Conservation (phyloP, 352 stramenopile genomes). For the Hyaloperonospora arabidopsidis region DNA sequence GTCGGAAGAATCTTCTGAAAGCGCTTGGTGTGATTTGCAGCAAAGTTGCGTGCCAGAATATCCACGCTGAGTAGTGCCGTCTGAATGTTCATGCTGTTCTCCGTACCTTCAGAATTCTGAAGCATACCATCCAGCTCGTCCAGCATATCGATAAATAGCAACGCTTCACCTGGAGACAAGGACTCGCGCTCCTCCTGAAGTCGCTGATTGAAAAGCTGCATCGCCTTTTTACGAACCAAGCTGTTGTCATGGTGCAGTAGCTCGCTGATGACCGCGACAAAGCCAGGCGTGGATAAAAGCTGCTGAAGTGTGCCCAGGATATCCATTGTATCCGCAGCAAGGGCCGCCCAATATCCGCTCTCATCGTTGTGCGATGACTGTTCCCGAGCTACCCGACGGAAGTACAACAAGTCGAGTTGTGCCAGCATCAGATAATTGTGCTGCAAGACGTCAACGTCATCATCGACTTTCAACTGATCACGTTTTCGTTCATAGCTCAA, state of each 20-base stretch:
- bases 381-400: constrained; percentile 63
- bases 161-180: constrained; percentile 56
- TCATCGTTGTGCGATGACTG: constrained; percentile 50
- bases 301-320: constrained; percentile 73
- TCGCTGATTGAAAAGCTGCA: constrained; percentile 85
- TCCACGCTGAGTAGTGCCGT: constrained; percentile 78
- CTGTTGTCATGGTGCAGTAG: constrained; percentile 81
- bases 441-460: constrained; percentile 48
- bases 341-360: constrained; percentile 44
- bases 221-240: constrained; percentile 81
- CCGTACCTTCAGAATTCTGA: constrained; percentile 41
- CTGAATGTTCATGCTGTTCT: constrained; percentile 77
- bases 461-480: constrained; percentile 30
- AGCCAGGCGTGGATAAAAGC: constrained; percentile 76
- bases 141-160: constrained; percentile 85
- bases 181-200: constrained; percentile 58
- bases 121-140: constrained; percentile 71
- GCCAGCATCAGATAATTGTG: constrained; percentile 74
- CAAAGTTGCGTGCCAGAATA: constrained; percentile 78
- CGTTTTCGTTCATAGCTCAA: constrained; percentile 41
- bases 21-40: constrained; percentile 51
- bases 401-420: constrained; percentile 75
- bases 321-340: constrained; percentile 58
- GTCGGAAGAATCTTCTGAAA: constrained; percentile 70
- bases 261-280: constrained; percentile 79